A percentile compares a stretch with the other conserved stretches of the same genome.
These are phyloP conservation scores for Amoebophrya sp. DNA, from an alignment of 169 alveolate genomes.

Conservation along the genomic window DNA sequence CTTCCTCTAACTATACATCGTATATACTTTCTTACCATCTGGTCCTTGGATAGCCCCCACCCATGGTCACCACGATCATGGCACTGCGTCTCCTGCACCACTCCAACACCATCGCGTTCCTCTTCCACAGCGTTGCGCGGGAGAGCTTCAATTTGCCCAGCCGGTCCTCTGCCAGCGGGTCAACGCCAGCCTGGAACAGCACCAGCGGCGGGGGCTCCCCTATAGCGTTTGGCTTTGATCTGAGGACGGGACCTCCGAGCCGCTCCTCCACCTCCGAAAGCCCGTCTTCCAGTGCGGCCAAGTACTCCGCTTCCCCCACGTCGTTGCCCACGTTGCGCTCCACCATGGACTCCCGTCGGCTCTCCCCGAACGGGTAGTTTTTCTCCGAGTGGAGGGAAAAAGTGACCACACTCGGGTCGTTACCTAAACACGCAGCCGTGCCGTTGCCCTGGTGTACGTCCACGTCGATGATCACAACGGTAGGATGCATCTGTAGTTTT, in stretches of 20 bases:
- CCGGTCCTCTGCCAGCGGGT: background rate
- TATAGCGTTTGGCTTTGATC: too few species aligned
- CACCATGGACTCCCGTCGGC: background rate
- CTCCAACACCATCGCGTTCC: background rate
- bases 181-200: background rate
- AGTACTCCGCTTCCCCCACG: background rate
- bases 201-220: background rate
- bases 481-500: background rate
- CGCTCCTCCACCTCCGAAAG: background rate
- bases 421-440: background rate
- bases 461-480: background rate
- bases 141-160: background rate
- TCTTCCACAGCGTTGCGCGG: background rate
- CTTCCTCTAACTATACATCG: too few species aligned
- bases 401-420: background rate
- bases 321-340: background rate
- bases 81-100: background rate
- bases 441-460: conserved; percentile 3
- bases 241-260: too few species aligned
- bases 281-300: background rate
- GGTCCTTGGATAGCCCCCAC: too few species aligned
- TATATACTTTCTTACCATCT: too few species aligned
- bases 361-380: background rate
- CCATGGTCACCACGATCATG: background rate
- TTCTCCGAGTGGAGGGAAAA: background rate